Percentiles rank a stretch among this genome's conserved stretches.
Conservation (phyloP, 208 protist species). For the Acanthamoeba lenticulata region DNA sequence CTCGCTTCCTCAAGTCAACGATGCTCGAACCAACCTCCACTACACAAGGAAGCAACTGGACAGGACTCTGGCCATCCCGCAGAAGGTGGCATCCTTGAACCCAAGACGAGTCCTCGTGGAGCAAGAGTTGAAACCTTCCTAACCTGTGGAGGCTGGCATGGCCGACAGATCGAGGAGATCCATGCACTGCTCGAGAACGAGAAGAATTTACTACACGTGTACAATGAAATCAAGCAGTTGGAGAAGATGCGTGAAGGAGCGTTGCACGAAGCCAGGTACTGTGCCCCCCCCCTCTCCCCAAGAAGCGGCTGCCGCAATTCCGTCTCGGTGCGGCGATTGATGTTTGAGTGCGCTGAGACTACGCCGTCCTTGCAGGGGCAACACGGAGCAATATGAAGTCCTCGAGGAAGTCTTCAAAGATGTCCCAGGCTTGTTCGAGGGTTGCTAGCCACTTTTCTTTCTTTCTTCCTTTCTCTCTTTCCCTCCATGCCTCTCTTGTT, state of each 20-base stretch:
- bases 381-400: slow-evolving; percentile 27
- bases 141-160: too few relatives aligned
- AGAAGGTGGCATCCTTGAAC: too few relatives aligned
- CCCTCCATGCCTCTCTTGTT: not conserved
- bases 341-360: too few relatives aligned
- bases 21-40: slow-evolving; percentile 40
- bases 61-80: not conserved
- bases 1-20: not conserved
- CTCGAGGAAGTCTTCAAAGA: slow-evolving; percentile 36
- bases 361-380: not conserved
- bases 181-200: not conserved
- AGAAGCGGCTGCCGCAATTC: not conserved
- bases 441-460: not conserved
- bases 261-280: not conserved
- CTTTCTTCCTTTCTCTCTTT: not conserved
- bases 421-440: not conserved
- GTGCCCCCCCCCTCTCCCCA: not conserved
- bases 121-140: too few relatives aligned
- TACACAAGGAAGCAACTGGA: not conserved
- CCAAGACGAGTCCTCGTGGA: too few relatives aligned
- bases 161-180: slow-evolving; percentile 14
- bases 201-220: not conserved
- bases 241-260: slow-evolving; percentile 41
- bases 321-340: too few relatives aligned
- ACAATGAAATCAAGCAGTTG: slow-evolving; percentile 41